Evolutionary conservation across 768 basidiomycete species (phyloP).

Genomic region (Lactifluus pinguis): DNA sequence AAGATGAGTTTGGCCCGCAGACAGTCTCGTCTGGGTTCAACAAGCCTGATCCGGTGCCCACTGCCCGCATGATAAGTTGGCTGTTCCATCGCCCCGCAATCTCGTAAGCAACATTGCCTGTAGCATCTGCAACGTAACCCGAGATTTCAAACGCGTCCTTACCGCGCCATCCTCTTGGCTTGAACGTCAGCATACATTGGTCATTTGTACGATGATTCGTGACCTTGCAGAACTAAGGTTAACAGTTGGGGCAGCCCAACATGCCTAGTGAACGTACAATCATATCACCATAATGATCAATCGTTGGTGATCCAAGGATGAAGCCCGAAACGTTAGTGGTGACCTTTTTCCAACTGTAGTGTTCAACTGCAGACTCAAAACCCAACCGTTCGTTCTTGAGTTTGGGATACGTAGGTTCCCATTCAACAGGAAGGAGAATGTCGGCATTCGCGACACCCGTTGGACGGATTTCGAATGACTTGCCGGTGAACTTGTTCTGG

Average conservation of each 20-base stretch:
- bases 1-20: constrained; percentile 34
- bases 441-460: constrained; percentile 92
- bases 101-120: constrained; percentile 65
- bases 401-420: constrained; percentile 54
- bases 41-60: constrained; percentile 44
- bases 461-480: constrained; percentile 92
- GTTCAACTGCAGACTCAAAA: constrained; percentile 54
- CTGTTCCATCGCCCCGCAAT: constrained; percentile 95
- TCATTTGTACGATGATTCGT: constrained; percentile 90
- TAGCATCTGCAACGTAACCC: constrained; percentile 63
- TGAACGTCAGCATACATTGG: constrained; percentile 84
- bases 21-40: constrained; percentile 68
- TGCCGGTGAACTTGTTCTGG: constrained; percentile 94
- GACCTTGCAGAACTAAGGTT: constrained; percentile 33
- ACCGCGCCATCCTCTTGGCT: constrained; percentile 91
- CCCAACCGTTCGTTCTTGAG: constrained; percentile 25
- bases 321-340: constrained; percentile 88
- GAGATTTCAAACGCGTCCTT: constrained; percentile 90
- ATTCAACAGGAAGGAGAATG: constrained; percentile 60
- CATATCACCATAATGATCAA: constrained; percentile 79
- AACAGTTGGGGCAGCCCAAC: background rate
- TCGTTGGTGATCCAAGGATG: constrained; percentile 66
- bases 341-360: constrained; percentile 95
- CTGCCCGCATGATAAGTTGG: constrained; percentile 78
- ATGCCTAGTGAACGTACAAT: constrained; percentile 44